Evolutionary conservation across 768 basidiomycete species (phyloP).

Genomic region (Russula emetica): DNA sequence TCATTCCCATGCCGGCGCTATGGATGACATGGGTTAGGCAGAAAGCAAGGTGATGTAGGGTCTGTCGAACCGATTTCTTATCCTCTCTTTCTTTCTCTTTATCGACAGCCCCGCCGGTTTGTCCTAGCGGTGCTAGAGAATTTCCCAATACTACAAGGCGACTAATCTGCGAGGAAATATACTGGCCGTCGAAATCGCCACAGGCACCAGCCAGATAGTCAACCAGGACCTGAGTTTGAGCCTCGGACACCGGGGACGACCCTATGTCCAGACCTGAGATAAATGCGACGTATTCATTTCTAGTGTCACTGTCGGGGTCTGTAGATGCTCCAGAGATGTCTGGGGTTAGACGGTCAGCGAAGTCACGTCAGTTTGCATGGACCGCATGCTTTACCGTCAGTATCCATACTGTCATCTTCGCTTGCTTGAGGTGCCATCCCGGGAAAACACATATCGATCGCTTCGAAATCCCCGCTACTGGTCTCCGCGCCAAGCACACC

Average conservation of each 20-base stretch:
- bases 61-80: slow-evolving; percentile 48
- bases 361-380: slow-evolving; percentile 8
- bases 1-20: slow-evolving; percentile 70
- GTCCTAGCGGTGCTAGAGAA: slow-evolving; percentile 58
- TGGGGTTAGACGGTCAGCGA: slow-evolving; percentile 13
- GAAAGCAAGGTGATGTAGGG: neutral
- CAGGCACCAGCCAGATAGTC: slow-evolving; percentile 87
- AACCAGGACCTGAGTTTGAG: slow-evolving; percentile 78
- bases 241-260: slow-evolving; percentile 53
- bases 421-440: slow-evolving; percentile 68
- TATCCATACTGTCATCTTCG: slow-evolving; percentile 52
- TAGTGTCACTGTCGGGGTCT: neutral
- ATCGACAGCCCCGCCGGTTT: slow-evolving; percentile 32
- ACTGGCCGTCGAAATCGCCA: slow-evolving; percentile 64
- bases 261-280: slow-evolving; percentile 85
- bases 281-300: slow-evolving; percentile 73
- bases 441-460: slow-evolving; percentile 81
- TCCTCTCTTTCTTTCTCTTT: slow-evolving; percentile 39
- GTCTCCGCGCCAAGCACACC: slow-evolving; percentile 91
- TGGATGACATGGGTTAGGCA: neutral
- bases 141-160: slow-evolving; percentile 89
- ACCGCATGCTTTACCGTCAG: slow-evolving; percentile 50
- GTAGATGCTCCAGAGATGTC: neutral
- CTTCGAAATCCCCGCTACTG: slow-evolving; percentile 85
- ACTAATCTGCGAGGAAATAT: slow-evolving; percentile 66